Conservation (phyloP, 768 basidiomycete genomes). For the Agaricus blazei region DNA sequence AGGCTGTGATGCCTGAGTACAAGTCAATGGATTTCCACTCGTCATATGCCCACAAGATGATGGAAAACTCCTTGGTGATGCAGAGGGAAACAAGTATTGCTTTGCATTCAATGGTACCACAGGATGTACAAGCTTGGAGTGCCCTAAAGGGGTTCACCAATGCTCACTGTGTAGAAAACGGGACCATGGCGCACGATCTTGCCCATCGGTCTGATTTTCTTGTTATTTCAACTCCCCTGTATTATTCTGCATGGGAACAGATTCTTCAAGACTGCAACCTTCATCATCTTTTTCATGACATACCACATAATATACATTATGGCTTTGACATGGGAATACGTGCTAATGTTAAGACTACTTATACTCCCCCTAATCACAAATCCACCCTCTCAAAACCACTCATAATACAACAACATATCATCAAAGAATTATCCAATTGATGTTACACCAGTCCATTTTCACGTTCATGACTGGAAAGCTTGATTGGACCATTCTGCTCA, state of each 20-base stretch:
- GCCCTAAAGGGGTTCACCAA: too few species aligned
- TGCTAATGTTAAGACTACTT: conserved; percentile 1
- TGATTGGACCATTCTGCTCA: conserved; percentile 36
- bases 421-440: conserved; percentile 8
- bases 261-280: conserved; percentile 8
- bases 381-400: conserved; percentile 13
- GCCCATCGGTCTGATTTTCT: conserved; percentile 13
- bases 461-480: conserved; percentile 17
- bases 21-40: too few species aligned
- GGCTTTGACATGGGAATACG: conserved; percentile 21
- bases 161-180: conserved; percentile 15
- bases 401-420: conserved; percentile 13
- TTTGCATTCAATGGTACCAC: too few species aligned
- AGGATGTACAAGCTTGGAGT: too few species aligned
- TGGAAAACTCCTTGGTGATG: too few species aligned
- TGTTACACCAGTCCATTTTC: conserved; percentile 16
- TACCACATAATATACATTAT: conserved; percentile 15
- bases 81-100: too few species aligned
- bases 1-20: too few species aligned
- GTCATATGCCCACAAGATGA: too few species aligned
- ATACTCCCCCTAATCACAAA: conserved; percentile 18
- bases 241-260: conserved; percentile 14
- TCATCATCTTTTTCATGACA: conserved; percentile 15
- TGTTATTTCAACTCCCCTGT: conserved; percentile 19
- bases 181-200: conserved; percentile 15